Percentiles rank a stretch among this genome's conserved stretches.
Conservation (phyloP, 1,284 basidiomycete species). For the Neonothopanus nambi region DNA sequence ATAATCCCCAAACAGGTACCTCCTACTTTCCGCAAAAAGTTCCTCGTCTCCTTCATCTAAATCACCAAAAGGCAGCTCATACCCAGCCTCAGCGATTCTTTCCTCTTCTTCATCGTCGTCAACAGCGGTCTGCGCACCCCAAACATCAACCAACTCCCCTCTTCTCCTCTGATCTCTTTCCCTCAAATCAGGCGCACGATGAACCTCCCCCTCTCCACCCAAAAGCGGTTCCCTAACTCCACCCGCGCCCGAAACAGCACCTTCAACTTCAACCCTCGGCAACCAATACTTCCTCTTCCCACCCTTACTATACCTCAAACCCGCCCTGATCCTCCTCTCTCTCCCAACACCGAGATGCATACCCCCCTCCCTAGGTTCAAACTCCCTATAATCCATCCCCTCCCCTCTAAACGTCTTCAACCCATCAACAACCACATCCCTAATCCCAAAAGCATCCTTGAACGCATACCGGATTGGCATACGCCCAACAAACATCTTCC, state of each 20-base stretch:
- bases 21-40: constrained; percentile 68
- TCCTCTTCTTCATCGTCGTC: constrained; percentile 41
- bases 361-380: constrained; percentile 92
- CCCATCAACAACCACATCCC: constrained; percentile 88
- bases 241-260: too few species aligned
- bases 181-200: constrained; percentile 74
- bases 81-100: constrained; percentile 53
- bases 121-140: constrained; percentile 63
- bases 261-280: constrained; percentile 60
- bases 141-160: constrained; percentile 60
- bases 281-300: constrained; percentile 92
- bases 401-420: constrained; percentile 84
- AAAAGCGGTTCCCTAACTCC: constrained; percentile 37
- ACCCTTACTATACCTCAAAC: constrained; percentile 87
- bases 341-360: constrained; percentile 87
- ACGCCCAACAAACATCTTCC: constrained; percentile 69
- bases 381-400: constrained; percentile 93
- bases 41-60: constrained; percentile 65
- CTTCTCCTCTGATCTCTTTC: too few species aligned
- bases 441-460: constrained; percentile 82
- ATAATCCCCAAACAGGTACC: constrained; percentile 89
- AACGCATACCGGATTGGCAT: constrained; percentile 88
- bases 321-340: constrained; percentile 83
- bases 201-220: constrained; percentile 40
- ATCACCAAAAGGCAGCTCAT: constrained; percentile 64